Conservation (phyloP, 2,329 filamentous ascomycete genomes). For the Eurotiales sp. region DNA sequence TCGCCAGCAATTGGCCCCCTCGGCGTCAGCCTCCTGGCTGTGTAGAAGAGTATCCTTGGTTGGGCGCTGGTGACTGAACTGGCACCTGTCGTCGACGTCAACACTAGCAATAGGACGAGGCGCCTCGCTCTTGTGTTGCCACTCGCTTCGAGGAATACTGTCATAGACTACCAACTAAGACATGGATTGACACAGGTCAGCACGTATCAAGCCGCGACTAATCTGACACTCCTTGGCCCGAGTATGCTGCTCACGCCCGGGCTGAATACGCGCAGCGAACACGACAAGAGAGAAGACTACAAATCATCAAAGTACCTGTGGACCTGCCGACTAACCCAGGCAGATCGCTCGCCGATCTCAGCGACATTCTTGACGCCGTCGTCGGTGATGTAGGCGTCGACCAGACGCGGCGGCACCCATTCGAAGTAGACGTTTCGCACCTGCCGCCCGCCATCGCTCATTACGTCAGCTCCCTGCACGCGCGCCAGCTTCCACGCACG, state of each 20-base stretch:
- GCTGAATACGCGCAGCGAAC: neutral
- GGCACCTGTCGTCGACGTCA: too few species aligned
- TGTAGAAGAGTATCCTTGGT: too few species aligned
- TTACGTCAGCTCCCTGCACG: constrained; percentile 17
- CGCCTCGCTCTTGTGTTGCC: too few species aligned
- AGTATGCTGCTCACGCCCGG: neutral
- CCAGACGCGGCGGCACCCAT: constrained; percentile 51
- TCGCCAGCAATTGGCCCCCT: too few species aligned
- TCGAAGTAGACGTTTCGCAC: constrained; percentile 56
- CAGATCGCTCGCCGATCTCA: constrained; percentile 42
- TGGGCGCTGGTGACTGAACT: too few species aligned
- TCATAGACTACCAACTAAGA: too few species aligned
- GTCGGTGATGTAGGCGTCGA: constrained; percentile 56
- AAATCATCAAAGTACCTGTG: constrained; percentile 44
- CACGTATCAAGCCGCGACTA: neutral
- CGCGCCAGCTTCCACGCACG: constrained; percentile 41
- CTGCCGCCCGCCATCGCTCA: constrained; percentile 18
- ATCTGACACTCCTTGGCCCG: too few species aligned
- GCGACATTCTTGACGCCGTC: constrained; percentile 42
- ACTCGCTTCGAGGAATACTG: too few species aligned
- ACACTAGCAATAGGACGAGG: too few species aligned
- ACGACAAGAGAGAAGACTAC: constrained; percentile 19
- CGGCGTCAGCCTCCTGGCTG: too few species aligned
- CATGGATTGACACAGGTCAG: too few species aligned
- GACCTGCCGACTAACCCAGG: constrained; percentile 33